Conservation (phyloP, 148 eudicot genomes). For the Mesembryanthemum crystallinum region DNA sequence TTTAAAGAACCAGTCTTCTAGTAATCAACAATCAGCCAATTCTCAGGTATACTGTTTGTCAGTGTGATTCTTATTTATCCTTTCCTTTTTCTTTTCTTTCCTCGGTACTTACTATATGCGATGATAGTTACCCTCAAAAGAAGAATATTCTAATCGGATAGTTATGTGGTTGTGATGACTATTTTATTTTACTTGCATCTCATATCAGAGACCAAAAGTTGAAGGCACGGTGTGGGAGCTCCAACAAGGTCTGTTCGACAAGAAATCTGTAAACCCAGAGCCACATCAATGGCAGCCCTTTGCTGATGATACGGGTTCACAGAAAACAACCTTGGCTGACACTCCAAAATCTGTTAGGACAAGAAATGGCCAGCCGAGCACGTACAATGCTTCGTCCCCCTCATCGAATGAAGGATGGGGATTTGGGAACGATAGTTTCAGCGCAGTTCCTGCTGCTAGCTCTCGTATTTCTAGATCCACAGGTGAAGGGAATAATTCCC, state of each 20-base stretch:
- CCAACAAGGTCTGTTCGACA: constrained; percentile 49
- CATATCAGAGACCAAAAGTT: constrained; percentile 36
- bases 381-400: constrained; percentile 31
- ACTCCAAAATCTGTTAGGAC: constrained; percentile 73
- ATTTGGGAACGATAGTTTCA: constrained; percentile 71
- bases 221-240: constrained; percentile 58
- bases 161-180: too few relatives aligned
- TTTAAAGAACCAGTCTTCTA: constrained; percentile 38
- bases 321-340: constrained; percentile 27
- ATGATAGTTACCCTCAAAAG: too few relatives aligned
- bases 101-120: too few relatives aligned
- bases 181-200: neutral
- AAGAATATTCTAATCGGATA: too few relatives aligned
- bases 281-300: constrained; percentile 74
- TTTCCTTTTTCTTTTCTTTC: neutral
- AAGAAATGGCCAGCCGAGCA: constrained; percentile 53
- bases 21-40: constrained; percentile 40
- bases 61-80: neutral
- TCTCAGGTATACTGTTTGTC: constrained; percentile 46
- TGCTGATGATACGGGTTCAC: constrained; percentile 44
- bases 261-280: constrained; percentile 43
- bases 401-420: constrained; percentile 58
- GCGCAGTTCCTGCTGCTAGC: constrained; percentile 57
- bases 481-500: constrained; percentile 50
- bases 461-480: constrained; percentile 42